Evolutionary conservation across 2,329 filamentous ascomycete genomes (phyloP).

Genomic region (Triangularia setosa): DNA sequence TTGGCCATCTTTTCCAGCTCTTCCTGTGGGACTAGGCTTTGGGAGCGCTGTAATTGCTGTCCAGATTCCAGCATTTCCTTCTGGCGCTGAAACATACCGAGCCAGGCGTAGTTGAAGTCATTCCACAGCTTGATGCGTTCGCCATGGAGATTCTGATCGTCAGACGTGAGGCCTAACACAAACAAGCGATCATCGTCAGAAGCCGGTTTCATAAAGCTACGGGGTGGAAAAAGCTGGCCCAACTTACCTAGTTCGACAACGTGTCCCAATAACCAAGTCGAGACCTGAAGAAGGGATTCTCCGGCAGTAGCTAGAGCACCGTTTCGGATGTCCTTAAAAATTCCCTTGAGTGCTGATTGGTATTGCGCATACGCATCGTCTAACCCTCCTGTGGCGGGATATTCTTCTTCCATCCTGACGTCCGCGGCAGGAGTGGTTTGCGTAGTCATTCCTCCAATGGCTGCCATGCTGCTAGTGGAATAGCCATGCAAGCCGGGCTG

Average conservation of each 20-base stretch:
- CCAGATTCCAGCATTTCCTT: conserved; percentile 67
- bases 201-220: not conserved
- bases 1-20: conserved; percentile 75
- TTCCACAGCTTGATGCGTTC: conserved; percentile 85
- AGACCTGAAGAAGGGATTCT: conserved; percentile 50
- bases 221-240: not conserved
- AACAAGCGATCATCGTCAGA: conserved; percentile 2
- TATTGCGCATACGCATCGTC: conserved; percentile 68
- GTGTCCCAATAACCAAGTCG: conserved; percentile 54
- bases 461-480: conserved; percentile 41
- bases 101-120: conserved; percentile 92
- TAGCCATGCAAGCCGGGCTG: conserved; percentile 55
- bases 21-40: conserved; percentile 64
- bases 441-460: conserved; percentile 43
- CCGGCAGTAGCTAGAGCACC: conserved; percentile 48
- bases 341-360: conserved; percentile 57
- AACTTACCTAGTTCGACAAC: conserved; percentile 53
- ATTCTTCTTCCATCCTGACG: conserved; percentile 54
- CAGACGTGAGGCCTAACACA: conserved; percentile 71
- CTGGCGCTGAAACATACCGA: conserved; percentile 77
- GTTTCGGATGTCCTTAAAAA: conserved; percentile 67
- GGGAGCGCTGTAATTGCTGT: conserved; percentile 52
- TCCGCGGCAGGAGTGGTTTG: conserved; percentile 40
- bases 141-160: conserved; percentile 70
- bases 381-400: conserved; percentile 51